Evolutionary conservation across 306 rosid species (phyloP).

Genomic region (Rubus idaeus): DNA sequence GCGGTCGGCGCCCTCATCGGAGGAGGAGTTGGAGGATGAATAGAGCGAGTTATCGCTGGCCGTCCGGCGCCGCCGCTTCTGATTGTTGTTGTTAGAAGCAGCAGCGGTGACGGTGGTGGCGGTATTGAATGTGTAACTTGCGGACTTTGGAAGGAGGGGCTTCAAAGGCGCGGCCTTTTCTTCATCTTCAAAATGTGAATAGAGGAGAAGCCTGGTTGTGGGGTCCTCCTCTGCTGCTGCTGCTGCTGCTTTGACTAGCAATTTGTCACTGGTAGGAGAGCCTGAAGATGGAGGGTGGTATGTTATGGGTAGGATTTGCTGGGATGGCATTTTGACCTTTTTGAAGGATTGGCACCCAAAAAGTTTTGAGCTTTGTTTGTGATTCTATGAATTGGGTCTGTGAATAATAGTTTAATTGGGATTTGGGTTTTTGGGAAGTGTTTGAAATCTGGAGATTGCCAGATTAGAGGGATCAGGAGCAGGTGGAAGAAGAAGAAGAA

Average conservation of each 20-base stretch:
- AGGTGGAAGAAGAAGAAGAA: neutral
- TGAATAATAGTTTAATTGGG: neutral
- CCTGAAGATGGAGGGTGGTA: slow-evolving; percentile 29
- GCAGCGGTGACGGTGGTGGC: slow-evolving; percentile 13
- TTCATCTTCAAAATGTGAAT: slow-evolving; percentile 42
- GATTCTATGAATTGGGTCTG: neutral
- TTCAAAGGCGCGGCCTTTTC: slow-evolving; percentile 28
- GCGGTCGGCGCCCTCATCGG: slow-evolving; percentile 13
- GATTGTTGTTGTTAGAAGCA: slow-evolving; percentile 24
- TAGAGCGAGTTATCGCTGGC: slow-evolving; percentile 56
- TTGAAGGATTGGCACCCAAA: neutral
- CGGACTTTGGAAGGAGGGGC: slow-evolving; percentile 49
- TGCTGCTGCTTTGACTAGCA: slow-evolving; percentile 22
- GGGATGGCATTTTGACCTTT: slow-evolving; percentile 54
- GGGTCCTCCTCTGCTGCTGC: slow-evolving; percentile 36
- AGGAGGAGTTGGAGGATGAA: neutral
- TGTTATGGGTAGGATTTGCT: slow-evolving; percentile 48
- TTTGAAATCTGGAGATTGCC: neutral
- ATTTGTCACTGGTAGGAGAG: slow-evolving; percentile 15
- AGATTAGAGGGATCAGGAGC: neutral
- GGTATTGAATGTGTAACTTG: slow-evolving; percentile 36
- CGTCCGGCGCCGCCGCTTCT: slow-evolving; percentile 63
- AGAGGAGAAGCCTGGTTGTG: slow-evolving; percentile 37
- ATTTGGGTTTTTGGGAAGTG: neutral
- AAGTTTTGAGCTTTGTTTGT: neutral